Base-by-base conservation (phyloP, 2,329 filamentous ascomycete species). In the Claviceps quebecensis region DNA sequence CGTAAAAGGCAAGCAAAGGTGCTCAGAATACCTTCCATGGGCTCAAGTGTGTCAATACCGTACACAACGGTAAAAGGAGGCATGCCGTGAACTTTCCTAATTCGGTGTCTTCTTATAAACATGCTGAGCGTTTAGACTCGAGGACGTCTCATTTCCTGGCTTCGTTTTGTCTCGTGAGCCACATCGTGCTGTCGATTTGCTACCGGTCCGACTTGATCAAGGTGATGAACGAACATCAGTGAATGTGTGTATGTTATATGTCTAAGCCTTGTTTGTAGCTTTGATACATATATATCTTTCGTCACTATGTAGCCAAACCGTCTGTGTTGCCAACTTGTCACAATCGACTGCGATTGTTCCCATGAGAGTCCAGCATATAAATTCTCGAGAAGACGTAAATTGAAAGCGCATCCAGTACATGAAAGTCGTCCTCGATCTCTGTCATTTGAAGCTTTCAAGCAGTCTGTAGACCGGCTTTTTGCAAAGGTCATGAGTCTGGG, bases 11-110 rank as follows among this genome's bases (percentile, higher is more conserved):
- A 75, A 0, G 85, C 85, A 60, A 90, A 89, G 0, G 84, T 82
- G 67, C 90, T 90, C 11, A 89, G 70, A 0, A 90, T 70, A 5
- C 86, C 86, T 61, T 89, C 76, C 56, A 81, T 78, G 0, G 86
- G 86, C 47, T 85, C 66, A 63, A 87, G 90, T 62, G 90, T 90
- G 57, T 89, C 86, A 55, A 90, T 86, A 60, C 90, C 86, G 1
- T 81, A 86, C 57, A 90, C 70, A 54, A 90, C 73, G 1, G 86
- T 89, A 22, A 87, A 70, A 0, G 86, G 86, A 90, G 76, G 61
- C 87, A 90, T 0, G 84, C 83, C 1, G 86, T 90, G 5, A 82
- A 77, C 59, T 90, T 90, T 50, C 86, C 86, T 1, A 76, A 77
- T 44, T 74, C 63, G 1, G 78, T 80, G 4, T 81, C 82, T 51